Percentiles rank a stretch among this genome's conserved stretches.
phyloP scores from a whole-genome alignment of 2,329 filamentous ascomycete species.

The Zymoseptoria crescenta region DNA sequence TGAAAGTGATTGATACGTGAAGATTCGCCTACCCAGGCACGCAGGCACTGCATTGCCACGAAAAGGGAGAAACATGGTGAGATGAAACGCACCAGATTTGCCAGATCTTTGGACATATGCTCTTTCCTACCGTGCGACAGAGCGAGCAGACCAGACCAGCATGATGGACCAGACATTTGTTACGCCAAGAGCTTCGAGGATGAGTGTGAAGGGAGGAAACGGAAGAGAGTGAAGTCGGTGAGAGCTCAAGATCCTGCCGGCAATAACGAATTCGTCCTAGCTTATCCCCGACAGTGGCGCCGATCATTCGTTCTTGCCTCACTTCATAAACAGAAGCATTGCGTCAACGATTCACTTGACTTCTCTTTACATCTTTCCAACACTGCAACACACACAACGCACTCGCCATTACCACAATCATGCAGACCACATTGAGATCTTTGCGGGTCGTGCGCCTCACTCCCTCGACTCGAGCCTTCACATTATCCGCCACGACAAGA shows the following conservation, averaged over 20 bases:
- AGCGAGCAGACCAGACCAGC: no score
- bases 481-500: slow-evolving; percentile 38
- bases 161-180: no score
- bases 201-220: no score
- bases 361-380: not conserved
- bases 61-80: not conserved
- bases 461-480: slow-evolving; percentile 26
- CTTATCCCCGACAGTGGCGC: not conserved
- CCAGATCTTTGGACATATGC: no score
- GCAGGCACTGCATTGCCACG: not conserved
- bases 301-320: not conserved
- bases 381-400: not conserved
- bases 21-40: no score
- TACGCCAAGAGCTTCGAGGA: no score
- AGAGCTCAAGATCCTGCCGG: no score
- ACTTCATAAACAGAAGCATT: not conserved
- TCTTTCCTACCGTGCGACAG: no score
- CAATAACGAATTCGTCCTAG: no score
- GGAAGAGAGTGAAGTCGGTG: no score
- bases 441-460: slow-evolving; percentile 22
- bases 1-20: not conserved
- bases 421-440: slow-evolving; percentile 16
- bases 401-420: slow-evolving; percentile 1
- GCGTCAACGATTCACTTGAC: not conserved
- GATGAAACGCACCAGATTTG: no score